A percentile compares a stretch with the other conserved stretches of the same genome.
Conservation (phyloP, 78 protist species). For the Dictyostelium capitatum region DNA sequence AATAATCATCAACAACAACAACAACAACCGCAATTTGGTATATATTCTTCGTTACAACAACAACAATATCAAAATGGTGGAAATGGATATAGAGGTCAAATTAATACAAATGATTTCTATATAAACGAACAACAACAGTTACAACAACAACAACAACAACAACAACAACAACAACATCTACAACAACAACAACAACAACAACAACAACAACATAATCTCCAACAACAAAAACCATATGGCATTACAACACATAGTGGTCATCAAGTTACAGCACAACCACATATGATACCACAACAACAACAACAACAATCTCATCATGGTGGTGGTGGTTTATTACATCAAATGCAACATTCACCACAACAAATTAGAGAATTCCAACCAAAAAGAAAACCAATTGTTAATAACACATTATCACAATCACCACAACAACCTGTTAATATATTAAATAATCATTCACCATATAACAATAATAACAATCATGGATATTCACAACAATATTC, state of each 20-base stretch:
- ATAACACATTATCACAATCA: conserved; percentile 17
- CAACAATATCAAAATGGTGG: conserved; percentile 20
- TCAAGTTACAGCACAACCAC: background rate
- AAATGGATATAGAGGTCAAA: background rate
- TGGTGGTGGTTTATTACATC: background rate
- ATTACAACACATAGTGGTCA: background rate
- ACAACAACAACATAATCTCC: background rate
- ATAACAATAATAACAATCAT: conserved; percentile 18
- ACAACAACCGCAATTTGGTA: conserved; percentile 13
- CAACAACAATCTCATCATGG: background rate
- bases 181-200: background rate
- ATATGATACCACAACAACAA: conserved; percentile 2
- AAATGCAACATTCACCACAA: background rate
- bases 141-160: background rate
- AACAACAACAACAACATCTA: background rate
- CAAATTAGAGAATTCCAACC: conserved; percentile 63
- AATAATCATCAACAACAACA: conserved; percentile 7
- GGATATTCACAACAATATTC: background rate
- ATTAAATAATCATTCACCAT: background rate
- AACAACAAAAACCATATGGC: background rate
- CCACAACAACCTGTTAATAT: conserved; percentile 19
- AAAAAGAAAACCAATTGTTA: conserved; percentile 30
- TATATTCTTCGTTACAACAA: conserved; percentile 18
- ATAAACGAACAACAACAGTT: background rate
- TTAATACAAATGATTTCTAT: conserved; percentile 4